Evolutionary conservation across 495 filamentous ascomycete genomes (phyloP), one percentile per base, ranked within the genome.

Genomic region (Chaetomium cochliodes): DNA sequence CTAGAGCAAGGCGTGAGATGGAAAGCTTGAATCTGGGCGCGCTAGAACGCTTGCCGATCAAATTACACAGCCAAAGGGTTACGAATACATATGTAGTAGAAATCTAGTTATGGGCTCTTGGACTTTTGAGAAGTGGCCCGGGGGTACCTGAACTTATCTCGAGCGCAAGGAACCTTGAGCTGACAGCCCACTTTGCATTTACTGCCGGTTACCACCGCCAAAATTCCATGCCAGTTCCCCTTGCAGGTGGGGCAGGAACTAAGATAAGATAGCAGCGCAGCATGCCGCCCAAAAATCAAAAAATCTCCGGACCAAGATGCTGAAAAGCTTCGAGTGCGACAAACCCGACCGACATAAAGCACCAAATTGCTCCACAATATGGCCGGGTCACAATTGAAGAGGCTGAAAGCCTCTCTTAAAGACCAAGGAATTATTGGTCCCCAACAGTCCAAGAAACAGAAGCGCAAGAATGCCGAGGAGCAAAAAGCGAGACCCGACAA

Each of bases 361-460:
- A 22, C 12, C 26, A 28, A 20, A 7, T 22, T 46, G 15, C 44
- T 42, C n/a, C 41, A 20, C 56, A 80, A 68, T 64, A 98, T 98
- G 94, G 84, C 93, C 60, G 91, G 93, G 65, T 98, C 94, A 9
- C 94, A 98, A 78, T 83, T 98, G 20, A 98, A 98, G 77, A 92
- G 92, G 78, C 85, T 98, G 18, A 98, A 96, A 78, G 81, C 89
- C 63, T 96, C 92, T 7, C 83, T 98, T 15, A 84, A 86, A 63
- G 90, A 96, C 33, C 90, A 92, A 63, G 93, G 94, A 25, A 87
- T 98, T 37, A 87, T 92, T 53, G 90, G 92, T 3, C 92, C 90
- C 5, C 92, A 93, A 71, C 85, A 96, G 71, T 94, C 92, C 22
- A 97, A 97, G 72, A 96, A 96, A 76, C 86, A 96, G 70, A 90